Evolutionary conservation across 169 alveolate species (phyloP), one percentile per base, ranked within the genome.

Genomic region (Eimeria maxima): DNA sequence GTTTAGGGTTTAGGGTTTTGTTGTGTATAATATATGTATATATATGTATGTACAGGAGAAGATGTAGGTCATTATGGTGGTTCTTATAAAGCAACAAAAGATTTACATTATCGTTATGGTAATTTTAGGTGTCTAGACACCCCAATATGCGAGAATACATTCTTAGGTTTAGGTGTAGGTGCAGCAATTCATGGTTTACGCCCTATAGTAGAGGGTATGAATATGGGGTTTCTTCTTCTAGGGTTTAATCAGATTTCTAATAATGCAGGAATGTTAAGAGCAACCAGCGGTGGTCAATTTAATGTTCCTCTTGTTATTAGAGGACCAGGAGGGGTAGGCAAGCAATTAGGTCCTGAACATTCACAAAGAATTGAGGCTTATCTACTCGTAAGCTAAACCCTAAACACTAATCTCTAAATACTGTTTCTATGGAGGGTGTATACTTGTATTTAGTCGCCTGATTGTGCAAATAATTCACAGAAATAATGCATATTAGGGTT

Each of bases 261-360:
- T 95, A 98, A 99, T 69, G 98, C 99, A 65, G 99, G 99, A 63
- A 98, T 98, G 98, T 78, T 98, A 65, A 88, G 98, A 88, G 98
- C 98, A 94, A 98, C 98, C 97, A 95, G 98, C 88, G 98, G 98
- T 63, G 99, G 99, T 2, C 97, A 97, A 60, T 97, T 98, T 81
- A 96, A 91, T 60, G 97, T 98, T 45, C 99, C 99, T 42, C 96
- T 98, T 65, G 99, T 98, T 33, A 98, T 98, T 96, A 97, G 99
- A 94, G 99, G 99, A 10, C 98, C 99, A 44, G 99, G 99, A 81
- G 99, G 99, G 16, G 97, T 99, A n/a, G 98, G 99, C 6, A 98
- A 99, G 55, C 99, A 98, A 57, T 98, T 98, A 16, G 99, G 98
- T 5, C 99, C 99, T 69, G 98, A 98, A 87, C 99, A 98, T 94